A percentile compares a stretch with the other conserved stretches of the same genome.
Evolutionary conservation across 2,329 filamentous ascomycete genomes (phyloP).

Genomic region (Camptophora hylomeconis): DNA sequence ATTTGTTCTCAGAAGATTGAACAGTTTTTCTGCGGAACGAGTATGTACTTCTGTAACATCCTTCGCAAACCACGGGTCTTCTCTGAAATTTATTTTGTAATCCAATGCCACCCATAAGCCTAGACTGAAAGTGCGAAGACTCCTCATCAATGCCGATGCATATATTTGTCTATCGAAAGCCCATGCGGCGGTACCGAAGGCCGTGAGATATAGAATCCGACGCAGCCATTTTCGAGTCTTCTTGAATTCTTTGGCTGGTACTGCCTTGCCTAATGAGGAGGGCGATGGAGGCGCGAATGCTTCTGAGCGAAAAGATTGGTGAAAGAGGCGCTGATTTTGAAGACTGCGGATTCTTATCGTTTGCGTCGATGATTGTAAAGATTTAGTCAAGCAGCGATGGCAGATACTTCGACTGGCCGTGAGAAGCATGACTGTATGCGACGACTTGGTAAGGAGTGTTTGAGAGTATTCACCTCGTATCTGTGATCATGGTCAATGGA

Average conservation of each 20-base stretch:
- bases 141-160: constrained; percentile 65
- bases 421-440: too few relatives aligned
- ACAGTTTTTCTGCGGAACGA: constrained; percentile 72
- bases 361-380: constrained; percentile 1
- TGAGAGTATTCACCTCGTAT: too few relatives aligned
- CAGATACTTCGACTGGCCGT: constrained; percentile 14
- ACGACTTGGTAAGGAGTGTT: too few relatives aligned
- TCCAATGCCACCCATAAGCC: constrained; percentile 74
- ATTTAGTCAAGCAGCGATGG: constrained; percentile 9
- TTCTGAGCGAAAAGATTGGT: constrained; percentile 9
- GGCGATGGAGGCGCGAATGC: constrained; percentile 62
- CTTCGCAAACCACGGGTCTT: constrained; percentile 59
- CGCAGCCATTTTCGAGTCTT: constrained; percentile 64
- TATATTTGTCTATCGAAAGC: constrained; percentile 61
- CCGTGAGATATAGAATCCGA: constrained; percentile 51
- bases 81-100: constrained; percentile 92
- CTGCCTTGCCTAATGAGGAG: constrained; percentile 60
- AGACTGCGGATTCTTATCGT: constrained; percentile 1
- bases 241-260: constrained; percentile 56
- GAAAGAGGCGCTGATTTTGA: constrained; percentile 6
- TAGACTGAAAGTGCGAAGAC: constrained; percentile 64
- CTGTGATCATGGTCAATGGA: too few relatives aligned
- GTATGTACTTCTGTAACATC: constrained; percentile 66
- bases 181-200: constrained; percentile 50
- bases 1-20: constrained; percentile 68